Evolutionary conservation across 306 rosid genomes (phyloP), one percentile per base, ranked within the genome.

Genomic region (Glycine soja): DNA sequence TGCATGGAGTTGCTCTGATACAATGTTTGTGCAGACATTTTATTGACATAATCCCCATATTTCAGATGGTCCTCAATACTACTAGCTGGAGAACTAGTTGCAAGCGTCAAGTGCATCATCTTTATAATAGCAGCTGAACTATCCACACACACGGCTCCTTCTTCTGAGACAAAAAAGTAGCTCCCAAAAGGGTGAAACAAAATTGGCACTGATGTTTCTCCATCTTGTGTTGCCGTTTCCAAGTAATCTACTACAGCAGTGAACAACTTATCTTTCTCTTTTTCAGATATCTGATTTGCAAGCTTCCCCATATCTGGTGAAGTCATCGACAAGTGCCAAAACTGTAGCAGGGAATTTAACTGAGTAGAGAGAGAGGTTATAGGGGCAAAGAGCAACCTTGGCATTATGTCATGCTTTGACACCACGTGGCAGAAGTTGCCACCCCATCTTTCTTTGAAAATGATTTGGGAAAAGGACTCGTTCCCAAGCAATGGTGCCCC

Each of bases 401-500:
- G 97, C 94, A 95, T 91, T 45, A 93, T 86, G 88, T 95, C 99
- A 58, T 89, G 89, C 62, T 82, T 89, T 43, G 98, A 88, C 8
- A 92, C 93, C 5, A 95, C 87, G 30, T 95, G 96, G 61, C 92
- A 90, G 79, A 95, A 93, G 51, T 89, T 93, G 13, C 92, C 93
- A 18, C 87, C 86, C 98, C 97, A 95, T 84, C 91, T 87, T 82
- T 90, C 94, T 73, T 76, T 85, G 30, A 79, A 88, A 79, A 95
- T 86, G 74, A 93, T 92, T 58, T 47, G 58, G 24, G 94, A 89
- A 70, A 95, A 90, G 1, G 90, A 85, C 66, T 84, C 80, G 54
- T 95, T 93, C 50, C 98, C 97, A 16, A 95, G 87, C 71, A 90
- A 81, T 3, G 97, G 98, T 11, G 98, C 90, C 19, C 99, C 99